Percentiles rank a stretch among this genome's conserved stretches.
Evolutionary conservation across 371 early-diverging fungal species (phyloP).

Genomic region (Gilbertella persicaria): DNA sequence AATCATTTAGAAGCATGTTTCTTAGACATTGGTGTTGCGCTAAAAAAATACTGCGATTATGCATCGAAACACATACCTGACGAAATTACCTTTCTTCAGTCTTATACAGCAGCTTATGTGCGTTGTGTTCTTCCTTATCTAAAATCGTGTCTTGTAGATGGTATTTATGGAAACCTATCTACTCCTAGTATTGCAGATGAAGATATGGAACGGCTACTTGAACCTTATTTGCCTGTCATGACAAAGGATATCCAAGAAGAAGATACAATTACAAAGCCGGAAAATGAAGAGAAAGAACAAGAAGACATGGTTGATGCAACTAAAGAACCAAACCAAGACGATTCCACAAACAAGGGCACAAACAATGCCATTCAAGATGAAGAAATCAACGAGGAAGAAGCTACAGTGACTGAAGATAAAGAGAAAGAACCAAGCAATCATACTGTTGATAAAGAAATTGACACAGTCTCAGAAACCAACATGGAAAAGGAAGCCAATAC

Average conservation of each 20-base stretch:
- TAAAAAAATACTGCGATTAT: conserved; percentile 49
- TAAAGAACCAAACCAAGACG: neutral
- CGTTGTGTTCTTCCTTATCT: conserved; percentile 50
- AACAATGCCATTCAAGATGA: neutral
- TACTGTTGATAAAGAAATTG: neutral
- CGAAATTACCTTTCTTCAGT: conserved; percentile 23
- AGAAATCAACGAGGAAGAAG: neutral
- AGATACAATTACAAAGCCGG: no score
- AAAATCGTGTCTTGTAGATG: conserved; percentile 41
- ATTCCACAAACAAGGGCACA: neutral
- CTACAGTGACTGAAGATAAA: neutral
- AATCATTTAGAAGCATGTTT: conserved; percentile 39
- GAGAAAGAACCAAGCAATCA: no score
- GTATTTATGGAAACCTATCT: conserved; percentile 41
- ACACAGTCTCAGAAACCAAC: neutral
- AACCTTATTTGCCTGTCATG: conserved; percentile 21
- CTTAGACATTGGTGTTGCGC: conserved; percentile 37
- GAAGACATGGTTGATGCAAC: neutral
- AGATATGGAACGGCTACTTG: conserved; percentile 28
- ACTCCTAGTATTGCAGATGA: conserved; percentile 9
- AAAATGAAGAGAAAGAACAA: neutral
- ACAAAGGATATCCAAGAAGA: conserved; percentile 2
- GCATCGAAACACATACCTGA: conserved; percentile 23
- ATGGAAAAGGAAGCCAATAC: neutral
- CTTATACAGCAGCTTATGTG: conserved; percentile 44